These are phyloP conservation scores for Globisporangium barbulae DNA, from an alignment of 352 stramenopile genomes.

Conservation along the genomic window DNA sequence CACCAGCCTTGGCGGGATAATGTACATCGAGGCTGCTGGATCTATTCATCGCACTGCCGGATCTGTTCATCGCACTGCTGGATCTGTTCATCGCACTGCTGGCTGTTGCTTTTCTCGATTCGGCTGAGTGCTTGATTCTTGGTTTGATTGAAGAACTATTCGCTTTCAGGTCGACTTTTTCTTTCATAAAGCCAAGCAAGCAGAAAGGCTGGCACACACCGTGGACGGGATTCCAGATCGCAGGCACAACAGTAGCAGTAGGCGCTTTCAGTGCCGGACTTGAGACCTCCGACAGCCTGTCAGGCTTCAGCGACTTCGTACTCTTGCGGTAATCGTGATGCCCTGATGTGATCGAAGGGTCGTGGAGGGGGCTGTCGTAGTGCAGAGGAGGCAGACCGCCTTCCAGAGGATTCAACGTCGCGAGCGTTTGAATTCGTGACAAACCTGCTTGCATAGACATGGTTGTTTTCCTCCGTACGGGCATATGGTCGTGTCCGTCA, in stretches of 20 bases:
- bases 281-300: constrained; percentile 19
- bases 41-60: not conserved
- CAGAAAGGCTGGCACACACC: constrained; percentile 72
- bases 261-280: constrained; percentile 13
- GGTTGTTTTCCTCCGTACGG: constrained; percentile 4
- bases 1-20: not conserved
- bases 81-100: not conserved
- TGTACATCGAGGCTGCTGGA: not conserved
- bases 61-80: not conserved
- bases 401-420: not conserved
- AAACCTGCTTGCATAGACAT: not conserved
- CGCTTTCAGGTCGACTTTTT: constrained; percentile 10
- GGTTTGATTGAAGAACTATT: not conserved
- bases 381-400: constrained; percentile 1
- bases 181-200: constrained; percentile 60
- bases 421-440: constrained; percentile 3
- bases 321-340: not conserved
- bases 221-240: constrained; percentile 73
- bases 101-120: constrained; percentile 6
- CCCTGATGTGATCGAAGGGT: constrained; percentile 10
- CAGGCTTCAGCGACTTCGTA: constrained; percentile 23
- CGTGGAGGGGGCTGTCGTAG: constrained; percentile 12
- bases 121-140: constrained; percentile 3
- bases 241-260: constrained; percentile 12
- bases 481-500: not conserved